Evolutionary conservation across 768 basidiomycete genomes (phyloP).

Genomic region (Suillus clintonianus): DNA sequence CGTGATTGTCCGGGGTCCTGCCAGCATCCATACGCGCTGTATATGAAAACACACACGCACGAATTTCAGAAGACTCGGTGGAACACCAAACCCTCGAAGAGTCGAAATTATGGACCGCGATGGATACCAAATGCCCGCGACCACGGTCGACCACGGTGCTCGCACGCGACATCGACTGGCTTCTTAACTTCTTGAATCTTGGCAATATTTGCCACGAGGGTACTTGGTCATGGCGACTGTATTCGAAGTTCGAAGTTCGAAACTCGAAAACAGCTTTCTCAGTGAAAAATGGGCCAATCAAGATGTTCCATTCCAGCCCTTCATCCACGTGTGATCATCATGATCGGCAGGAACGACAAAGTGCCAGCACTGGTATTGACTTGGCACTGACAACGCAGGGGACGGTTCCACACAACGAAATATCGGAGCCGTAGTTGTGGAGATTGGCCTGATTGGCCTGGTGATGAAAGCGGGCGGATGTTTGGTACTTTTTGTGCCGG

Average conservation of each 20-base stretch:
- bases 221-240: neutral
- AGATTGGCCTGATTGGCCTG: neutral
- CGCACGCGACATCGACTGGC: neutral
- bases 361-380: neutral
- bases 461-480: neutral
- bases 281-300: neutral
- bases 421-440: neutral
- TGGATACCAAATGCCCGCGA: neutral
- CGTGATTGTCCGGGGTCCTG: neutral
- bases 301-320: neutral
- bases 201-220: neutral
- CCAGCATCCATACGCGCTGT: neutral
- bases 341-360: slow-evolving; percentile 5
- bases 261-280: neutral
- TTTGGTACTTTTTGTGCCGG: neutral
- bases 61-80: neutral
- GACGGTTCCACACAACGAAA: neutral
- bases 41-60: neutral
- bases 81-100: neutral
- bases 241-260: neutral
- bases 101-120: neutral
- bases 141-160: neutral
- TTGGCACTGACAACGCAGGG: neutral
- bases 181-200: neutral
- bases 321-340: neutral